Evolutionary conservation across 257 asterid species (phyloP), one percentile per base, ranked within the genome.

Genomic region (Thymus quinquecostatus): DNA sequence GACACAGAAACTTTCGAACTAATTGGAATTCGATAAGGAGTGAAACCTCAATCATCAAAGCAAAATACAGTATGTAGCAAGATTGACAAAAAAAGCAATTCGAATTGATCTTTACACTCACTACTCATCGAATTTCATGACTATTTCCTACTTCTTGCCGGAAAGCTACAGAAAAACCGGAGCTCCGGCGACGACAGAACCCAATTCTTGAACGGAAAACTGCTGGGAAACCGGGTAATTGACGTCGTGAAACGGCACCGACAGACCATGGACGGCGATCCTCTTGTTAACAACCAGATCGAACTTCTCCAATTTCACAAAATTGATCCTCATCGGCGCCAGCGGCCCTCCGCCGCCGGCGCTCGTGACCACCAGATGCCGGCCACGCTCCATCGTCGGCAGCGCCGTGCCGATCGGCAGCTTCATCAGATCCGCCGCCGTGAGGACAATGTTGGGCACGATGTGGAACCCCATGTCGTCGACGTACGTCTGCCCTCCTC

Each of bases 191-290:
- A 38, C 28, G 12, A 3, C 55, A 4, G 47, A 33, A 49, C 29
- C 32, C 13, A 8, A 49, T 33, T n/a, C 27, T 10, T 38, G 64
- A 30, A 14, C 74, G 58, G 41, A 43, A 40, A 59, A 40, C 64
- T 45, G 34, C 44, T 9, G 6, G 47, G 44, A 45, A 54, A 60
- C 67, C 6, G 38, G 73, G 9, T 11, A 41, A 4, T 76, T 74
- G 41, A 87, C 71, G 61, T 56, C 87, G 5, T 80, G 86, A 44
- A 89, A 86, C 45, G 93, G 95, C 70, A 10, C 69, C 1, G 89
- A 62, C 53, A 88, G 71, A 10, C 82, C 89, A 86, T 91, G 98
- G 74, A 90, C 88, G 70, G 78, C 97, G 54, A 93, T 68, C 82
- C 89, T 83, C 13, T 64, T 55, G 78, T 89, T 91, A 27, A 41